These are phyloP conservation scores for Cokeromyces recurvatus DNA, from an alignment of 371 early-diverging fungal genomes.

Conservation along the genomic window DNA sequence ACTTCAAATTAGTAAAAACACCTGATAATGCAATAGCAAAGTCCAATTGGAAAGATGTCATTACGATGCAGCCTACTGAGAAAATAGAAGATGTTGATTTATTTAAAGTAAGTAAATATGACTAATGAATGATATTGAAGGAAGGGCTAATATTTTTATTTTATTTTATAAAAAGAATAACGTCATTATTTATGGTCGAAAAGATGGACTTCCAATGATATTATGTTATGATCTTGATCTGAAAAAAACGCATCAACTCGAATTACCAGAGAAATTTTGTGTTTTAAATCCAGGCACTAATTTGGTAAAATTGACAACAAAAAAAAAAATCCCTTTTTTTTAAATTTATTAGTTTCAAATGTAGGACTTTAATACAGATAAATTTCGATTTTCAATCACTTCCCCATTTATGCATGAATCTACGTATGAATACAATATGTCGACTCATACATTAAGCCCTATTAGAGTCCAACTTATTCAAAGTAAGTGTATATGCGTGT, in stretches of 20 bases:
- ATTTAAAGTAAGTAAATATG: constrained; percentile 60
- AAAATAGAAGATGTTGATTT: constrained; percentile 84
- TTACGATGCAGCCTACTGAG: constrained; percentile 56
- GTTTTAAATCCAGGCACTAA: constrained; percentile 63
- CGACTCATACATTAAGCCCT: constrained; percentile 33
- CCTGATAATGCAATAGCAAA: constrained; percentile 33
- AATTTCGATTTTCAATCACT: constrained; percentile 60
- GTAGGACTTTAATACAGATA: constrained; percentile 64
- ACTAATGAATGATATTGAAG: no score
- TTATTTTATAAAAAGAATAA: constrained; percentile 31
- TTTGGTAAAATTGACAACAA: constrained; percentile 38
- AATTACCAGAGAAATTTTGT: constrained; percentile 59
- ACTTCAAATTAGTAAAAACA: constrained; percentile 60
- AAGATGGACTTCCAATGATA: constrained; percentile 58
- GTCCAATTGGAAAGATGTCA: constrained; percentile 57
- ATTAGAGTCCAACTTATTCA: constrained; percentile 48
- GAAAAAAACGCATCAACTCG: constrained; percentile 41
- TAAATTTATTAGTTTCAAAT: neutral
- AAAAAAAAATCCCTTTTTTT: neutral
- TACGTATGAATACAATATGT: constrained; percentile 70
- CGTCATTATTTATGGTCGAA: constrained; percentile 58
- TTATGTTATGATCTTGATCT: constrained; percentile 48
- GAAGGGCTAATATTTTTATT: no score
- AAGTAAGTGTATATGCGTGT: constrained; percentile 32
- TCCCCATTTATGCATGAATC: constrained; percentile 71